Evolutionary conservation across 768 basidiomycete genomes (phyloP).

Genomic region (Neoboletus brunneissimus): DNA sequence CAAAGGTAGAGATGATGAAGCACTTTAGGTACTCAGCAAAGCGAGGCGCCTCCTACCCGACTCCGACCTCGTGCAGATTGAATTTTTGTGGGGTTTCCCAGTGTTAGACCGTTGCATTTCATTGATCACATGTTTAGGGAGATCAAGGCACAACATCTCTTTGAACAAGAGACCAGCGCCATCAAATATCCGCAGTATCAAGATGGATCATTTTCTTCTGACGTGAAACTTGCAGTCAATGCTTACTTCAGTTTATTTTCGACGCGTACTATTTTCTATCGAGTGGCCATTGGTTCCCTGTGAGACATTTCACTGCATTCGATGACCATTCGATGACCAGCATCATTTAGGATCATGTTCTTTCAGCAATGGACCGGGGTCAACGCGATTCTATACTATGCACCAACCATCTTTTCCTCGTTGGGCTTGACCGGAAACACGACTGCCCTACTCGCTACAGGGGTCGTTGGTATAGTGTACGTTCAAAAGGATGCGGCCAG

Average conservation of each 20-base stretch:
- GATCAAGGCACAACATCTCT: slow-evolving; percentile 70
- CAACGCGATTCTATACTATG: slow-evolving; percentile 76
- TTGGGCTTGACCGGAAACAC: slow-evolving; percentile 64
- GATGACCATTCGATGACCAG: not conserved
- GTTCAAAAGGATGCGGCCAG: slow-evolving; percentile 17
- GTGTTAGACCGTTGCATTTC: not conserved
- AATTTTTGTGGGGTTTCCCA: slow-evolving; percentile 56
- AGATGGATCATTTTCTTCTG: slow-evolving; percentile 54
- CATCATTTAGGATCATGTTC: slow-evolving; percentile 55
- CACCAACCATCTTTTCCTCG: slow-evolving; percentile 62
- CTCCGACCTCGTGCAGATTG: slow-evolving; percentile 65
- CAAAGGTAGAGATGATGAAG: slow-evolving; percentile 73
- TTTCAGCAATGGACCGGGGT: slow-evolving; percentile 85
- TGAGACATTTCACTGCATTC: slow-evolving; percentile 23
- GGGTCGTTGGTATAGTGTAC: slow-evolving; percentile 78
- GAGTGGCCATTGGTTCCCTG: slow-evolving; percentile 61
- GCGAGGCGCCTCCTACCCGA: slow-evolving; percentile 56
- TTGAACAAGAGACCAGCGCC: slow-evolving; percentile 63
- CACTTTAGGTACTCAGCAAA: slow-evolving; percentile 57
- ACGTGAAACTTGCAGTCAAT: slow-evolving; percentile 58
- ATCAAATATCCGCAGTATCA: slow-evolving; percentile 61
- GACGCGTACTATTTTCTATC: slow-evolving; percentile 53
- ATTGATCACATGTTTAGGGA: slow-evolving; percentile 39
- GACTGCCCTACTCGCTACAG: slow-evolving; percentile 55
- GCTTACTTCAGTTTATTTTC: slow-evolving; percentile 62